phyloP scores from a whole-genome alignment of 306 rosid species.

The Citrullus amarus region DNA sequence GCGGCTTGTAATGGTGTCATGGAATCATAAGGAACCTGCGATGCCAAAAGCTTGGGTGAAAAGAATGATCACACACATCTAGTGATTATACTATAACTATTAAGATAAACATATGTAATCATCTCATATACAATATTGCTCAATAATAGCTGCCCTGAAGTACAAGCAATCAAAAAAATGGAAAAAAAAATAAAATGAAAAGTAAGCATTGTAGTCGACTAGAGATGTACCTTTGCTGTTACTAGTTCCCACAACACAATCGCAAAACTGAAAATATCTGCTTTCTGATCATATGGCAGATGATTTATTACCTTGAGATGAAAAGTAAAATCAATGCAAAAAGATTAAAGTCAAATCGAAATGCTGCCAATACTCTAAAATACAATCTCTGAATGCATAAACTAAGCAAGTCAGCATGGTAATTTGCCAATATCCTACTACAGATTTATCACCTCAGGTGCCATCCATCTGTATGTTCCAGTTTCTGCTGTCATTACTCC shows the following conservation, averaged over 20 bases:
- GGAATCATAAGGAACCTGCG: conserved; percentile 88
- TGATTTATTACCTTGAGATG: conserved; percentile 82
- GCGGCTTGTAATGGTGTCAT: conserved; percentile 99
- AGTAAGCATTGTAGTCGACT: neutral
- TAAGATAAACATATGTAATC: neutral
- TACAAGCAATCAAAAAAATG: neutral
- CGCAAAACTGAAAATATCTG: conserved; percentile 92
- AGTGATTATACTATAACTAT: neutral
- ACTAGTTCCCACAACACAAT: conserved; percentile 96
- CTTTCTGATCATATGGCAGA: conserved; percentile 95
- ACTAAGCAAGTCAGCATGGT: neutral
- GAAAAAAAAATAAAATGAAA: neutral
- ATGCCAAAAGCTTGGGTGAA: conserved; percentile 14
- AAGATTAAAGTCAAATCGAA: conserved; percentile 2
- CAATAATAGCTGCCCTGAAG: neutral
- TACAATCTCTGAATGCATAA: neutral
- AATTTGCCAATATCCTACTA: neutral
- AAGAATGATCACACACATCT: neutral
- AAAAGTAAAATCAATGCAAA: conserved; percentile 9
- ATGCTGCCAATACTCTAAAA: neutral
- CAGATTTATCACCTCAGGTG: conserved; percentile 71
- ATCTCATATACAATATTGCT: neutral
- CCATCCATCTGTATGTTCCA: conserved; percentile 99
- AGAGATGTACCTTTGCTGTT: conserved; percentile 70
- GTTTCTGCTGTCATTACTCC: conserved; percentile 99